phyloP scores from a whole-genome alignment of 1,284 basidiomycete genomes.

The Earliella scabrosa region DNA sequence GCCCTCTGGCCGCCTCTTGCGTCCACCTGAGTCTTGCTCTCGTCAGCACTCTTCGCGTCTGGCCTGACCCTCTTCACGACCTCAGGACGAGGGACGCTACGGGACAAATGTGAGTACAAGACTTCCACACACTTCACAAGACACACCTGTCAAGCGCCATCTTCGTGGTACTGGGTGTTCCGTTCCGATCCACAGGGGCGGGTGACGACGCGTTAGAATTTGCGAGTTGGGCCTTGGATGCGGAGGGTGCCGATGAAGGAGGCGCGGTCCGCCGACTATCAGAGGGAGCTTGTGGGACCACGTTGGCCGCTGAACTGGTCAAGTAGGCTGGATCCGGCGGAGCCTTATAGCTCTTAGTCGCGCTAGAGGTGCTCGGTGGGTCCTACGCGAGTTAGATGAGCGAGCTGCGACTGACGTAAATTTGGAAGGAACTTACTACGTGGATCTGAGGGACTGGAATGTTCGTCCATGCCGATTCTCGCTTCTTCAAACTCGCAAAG shows the following conservation, averaged over 20 bases:
- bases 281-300: conserved; percentile 13
- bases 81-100: conserved; percentile 74
- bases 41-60: conserved; percentile 39
- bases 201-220: conserved; percentile 27
- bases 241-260: conserved; percentile 51
- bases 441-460: no score
- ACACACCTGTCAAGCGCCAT: conserved; percentile 67
- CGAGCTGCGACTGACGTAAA: no score
- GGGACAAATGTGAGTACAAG: background rate
- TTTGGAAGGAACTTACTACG: no score
- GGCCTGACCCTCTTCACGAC: conserved; percentile 72
- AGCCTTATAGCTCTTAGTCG: no score
- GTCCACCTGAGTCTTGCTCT: conserved; percentile 31
- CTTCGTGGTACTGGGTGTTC: conserved; percentile 48
- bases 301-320: no score
- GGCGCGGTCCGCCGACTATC: conserved; percentile 39
- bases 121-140: background rate
- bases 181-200: conserved; percentile 12
- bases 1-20: conserved; percentile 13
- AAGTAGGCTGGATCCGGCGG: no score
- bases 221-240: conserved; percentile 54
- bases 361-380: no score
- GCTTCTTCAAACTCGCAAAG: conserved; percentile 70
- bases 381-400: no score
- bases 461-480: conserved; percentile 67